Evolutionary conservation across 2,329 filamentous ascomycete genomes (phyloP), one percentile per base, ranked within the genome.

Genomic region (Pseudogymnoascus sp.): DNA sequence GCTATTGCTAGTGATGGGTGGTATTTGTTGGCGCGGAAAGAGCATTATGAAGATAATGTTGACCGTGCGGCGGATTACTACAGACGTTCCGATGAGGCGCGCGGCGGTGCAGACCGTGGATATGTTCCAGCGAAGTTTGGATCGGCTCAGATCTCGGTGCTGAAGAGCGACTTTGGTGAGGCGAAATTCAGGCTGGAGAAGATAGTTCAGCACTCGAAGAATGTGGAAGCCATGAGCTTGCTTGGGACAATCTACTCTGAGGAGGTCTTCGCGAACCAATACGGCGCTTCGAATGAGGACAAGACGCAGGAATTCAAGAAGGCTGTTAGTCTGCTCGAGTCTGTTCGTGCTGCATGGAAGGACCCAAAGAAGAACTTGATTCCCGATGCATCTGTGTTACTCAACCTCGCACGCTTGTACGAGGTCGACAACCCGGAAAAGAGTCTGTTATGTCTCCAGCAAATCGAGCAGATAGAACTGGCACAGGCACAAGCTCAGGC

Each of bases 1-100:
- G 91, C 93, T 3, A 91, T 97, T 74, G 93, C 93, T 23, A 96
- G 93, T 76, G 96, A 99, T 73, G 96, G 95, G 37, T 97, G 93
- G 93, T 99, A 97, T 76, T 78, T 97, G 7, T 84, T 97, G 42
- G 95, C 92, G 28, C 84, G 93, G 65, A 97, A 96, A 74, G 91
- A 93, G 67, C 95, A 99, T 73, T 91, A 91, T 68, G 84, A 86
- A 64, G 89, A 89, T 44, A 87, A 97, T 64, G 77, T 85, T 5
- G 82, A 88, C 18, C 88, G 86, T 63, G 93, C 95, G 1, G 85
- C 84, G 18, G 91, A 96, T 70, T 96, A 89, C 75, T 99, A 99
- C 76, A 86, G 87, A 63, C 88, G 90, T 69, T 90, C 96, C 1
- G 95, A 99, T 73, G 90, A 96, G 74, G 93, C 95, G 38, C 85